These are phyloP conservation scores for Carex parvula DNA, from an alignment of 176 grass and related monocot genomes.

Conservation along the genomic window DNA sequence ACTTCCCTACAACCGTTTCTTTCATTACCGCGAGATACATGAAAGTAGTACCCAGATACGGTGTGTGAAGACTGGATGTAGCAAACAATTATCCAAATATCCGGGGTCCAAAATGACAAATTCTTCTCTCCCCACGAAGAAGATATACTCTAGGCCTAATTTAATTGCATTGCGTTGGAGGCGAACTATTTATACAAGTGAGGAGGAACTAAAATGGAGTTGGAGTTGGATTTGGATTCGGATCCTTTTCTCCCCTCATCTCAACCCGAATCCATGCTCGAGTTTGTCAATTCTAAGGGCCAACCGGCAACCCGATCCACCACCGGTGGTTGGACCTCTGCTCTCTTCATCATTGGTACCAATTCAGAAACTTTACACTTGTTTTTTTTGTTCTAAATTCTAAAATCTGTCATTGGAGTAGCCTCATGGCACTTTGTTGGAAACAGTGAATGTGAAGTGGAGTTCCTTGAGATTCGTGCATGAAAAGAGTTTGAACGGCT, in stretches of 20 bases:
- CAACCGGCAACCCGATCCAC: conserved; percentile 32
- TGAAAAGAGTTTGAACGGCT: no score
- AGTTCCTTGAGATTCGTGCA: no score
- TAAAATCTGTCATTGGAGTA: background rate
- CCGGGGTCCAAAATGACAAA: background rate
- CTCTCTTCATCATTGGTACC: conserved; percentile 71
- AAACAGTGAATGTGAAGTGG: background rate
- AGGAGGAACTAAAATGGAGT: background rate
- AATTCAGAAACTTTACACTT: background rate
- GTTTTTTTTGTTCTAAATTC: background rate
- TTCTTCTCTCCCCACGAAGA: background rate
- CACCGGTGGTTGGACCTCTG: conserved; percentile 76
- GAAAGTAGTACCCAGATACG: background rate
- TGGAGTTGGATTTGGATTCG: background rate
- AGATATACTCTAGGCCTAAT: background rate
- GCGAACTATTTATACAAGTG: background rate
- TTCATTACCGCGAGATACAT: background rate
- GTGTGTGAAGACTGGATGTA: background rate
- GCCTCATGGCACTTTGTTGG: background rate
- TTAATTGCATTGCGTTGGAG: background rate
- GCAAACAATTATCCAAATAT: background rate
- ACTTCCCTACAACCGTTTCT: background rate
- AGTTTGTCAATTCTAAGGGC: conserved; percentile 50
- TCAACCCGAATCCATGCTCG: conserved; percentile 4
- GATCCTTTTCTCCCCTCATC: conserved; percentile 7